A percentile compares a stretch with the other conserved stretches of the same genome.
These are phyloP conservation scores for Trichomonascaceae sp. DNA, from an alignment of 1,139 yeast genomes.

Conservation along the genomic window DNA sequence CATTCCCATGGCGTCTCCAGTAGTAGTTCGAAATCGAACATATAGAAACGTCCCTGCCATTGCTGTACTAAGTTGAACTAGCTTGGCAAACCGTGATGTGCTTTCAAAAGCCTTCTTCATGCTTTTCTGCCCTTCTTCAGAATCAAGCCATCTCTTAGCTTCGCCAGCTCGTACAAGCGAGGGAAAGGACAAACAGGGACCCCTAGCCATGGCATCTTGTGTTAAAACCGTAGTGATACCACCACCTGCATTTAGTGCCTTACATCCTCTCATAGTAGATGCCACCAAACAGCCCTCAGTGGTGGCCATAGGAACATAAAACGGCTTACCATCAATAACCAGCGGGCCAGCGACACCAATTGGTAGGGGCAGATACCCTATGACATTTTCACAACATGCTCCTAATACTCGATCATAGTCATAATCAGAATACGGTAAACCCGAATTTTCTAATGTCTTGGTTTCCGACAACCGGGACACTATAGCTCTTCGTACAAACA, in stretches of 20 bases:
- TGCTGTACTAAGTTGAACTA: conserved; percentile 86
- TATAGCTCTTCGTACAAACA: conserved; percentile 83
- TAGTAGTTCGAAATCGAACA: conserved; percentile 90
- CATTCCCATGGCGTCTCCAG: conserved; percentile 99
- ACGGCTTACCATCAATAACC: conserved; percentile 77
- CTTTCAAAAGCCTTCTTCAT: conserved; percentile 91
- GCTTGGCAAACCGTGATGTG: conserved; percentile 93
- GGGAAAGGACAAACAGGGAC: conserved; percentile 93
- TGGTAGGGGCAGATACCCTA: conserved; percentile 93
- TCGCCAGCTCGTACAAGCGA: conserved; percentile 83
- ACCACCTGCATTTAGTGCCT: conserved; percentile 95
- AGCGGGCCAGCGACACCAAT: conserved; percentile 98
- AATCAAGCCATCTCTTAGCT: conserved; percentile 91
- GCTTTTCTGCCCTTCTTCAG: conserved; percentile 80
- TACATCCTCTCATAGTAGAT: conserved; percentile 98
- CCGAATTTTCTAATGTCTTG: conserved; percentile 64
- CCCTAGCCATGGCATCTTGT: conserved; percentile 98
- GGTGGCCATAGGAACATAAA: conserved; percentile 97
- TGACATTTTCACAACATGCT: conserved; percentile 97
- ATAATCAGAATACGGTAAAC: conserved; percentile 73
- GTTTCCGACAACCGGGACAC: conserved; percentile 79
- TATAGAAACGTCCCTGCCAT: conserved; percentile 89
- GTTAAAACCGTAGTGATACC: conserved; percentile 91
- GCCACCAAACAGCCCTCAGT: conserved; percentile 99
- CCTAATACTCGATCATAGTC: conserved; percentile 96